Conservation (phyloP, 2,329 filamentous ascomycete species). For the Nannizzia gypsea region DNA sequence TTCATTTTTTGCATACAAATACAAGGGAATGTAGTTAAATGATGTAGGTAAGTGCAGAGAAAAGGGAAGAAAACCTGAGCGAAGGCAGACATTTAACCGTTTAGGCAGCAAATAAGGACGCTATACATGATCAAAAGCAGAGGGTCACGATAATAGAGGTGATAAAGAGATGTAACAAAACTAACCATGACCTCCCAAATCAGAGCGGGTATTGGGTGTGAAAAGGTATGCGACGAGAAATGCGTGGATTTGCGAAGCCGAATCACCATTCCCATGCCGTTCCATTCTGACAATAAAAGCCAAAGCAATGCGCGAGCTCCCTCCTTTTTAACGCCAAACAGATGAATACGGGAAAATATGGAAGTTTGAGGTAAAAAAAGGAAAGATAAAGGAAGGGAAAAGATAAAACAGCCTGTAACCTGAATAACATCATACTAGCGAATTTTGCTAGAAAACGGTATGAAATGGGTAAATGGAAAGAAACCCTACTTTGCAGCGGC, state of each 20-base stretch:
- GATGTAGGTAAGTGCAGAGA: too few species aligned
- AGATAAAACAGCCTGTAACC: background rate
- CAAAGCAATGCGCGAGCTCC: background rate
- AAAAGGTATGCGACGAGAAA: background rate
- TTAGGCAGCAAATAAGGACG: background rate
- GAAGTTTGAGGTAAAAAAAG: background rate
- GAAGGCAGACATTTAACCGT: background rate
- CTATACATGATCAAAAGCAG: background rate
- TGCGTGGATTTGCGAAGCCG: background rate
- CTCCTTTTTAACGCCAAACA: constrained; percentile 4
- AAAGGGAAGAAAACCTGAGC: background rate
- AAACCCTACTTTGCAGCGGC: background rate
- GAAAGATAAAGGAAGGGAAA: background rate
- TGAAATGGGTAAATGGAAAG: background rate
- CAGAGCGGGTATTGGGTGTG: background rate
- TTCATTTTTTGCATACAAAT: too few species aligned
- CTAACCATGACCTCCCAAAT: background rate
- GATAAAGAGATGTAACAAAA: background rate
- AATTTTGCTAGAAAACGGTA: background rate
- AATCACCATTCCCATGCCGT: constrained; percentile 1
- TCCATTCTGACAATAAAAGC: background rate
- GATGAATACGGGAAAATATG: background rate
- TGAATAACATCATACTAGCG: background rate
- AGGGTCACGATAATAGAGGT: background rate
- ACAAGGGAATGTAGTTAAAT: too few species aligned